Conservation (phyloP, 306 rosid species). For the Adenanthera pavonina region DNA sequence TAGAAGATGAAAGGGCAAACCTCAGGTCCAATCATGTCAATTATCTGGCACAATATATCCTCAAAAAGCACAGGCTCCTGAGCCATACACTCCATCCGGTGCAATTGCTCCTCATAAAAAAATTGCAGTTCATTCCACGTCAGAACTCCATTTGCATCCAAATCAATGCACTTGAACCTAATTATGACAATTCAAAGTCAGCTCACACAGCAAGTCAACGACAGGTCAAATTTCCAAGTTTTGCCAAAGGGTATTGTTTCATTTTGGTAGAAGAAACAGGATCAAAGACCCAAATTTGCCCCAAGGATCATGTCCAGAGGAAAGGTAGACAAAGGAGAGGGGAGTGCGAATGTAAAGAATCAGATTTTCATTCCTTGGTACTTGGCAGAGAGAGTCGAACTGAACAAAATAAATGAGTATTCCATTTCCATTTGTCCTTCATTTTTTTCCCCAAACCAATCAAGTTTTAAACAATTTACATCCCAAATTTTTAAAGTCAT, state of each 20-base stretch:
- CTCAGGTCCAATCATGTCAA: conserved; percentile 97
- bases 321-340: conserved; percentile 22
- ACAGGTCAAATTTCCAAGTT: conserved; percentile 27
- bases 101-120: conserved; percentile 99
- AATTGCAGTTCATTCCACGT: conserved; percentile 95
- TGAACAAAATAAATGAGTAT: not conserved
- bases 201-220: conserved; percentile 25
- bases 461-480: not conserved
- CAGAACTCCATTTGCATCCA: conserved; percentile 93
- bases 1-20: conserved; percentile 54
- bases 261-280: not conserved
- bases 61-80: conserved; percentile 99
- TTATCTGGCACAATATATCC: conserved; percentile 95
- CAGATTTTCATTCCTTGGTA: not conserved
- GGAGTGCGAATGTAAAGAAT: not conserved
- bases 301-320: not conserved
- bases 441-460: conserved; percentile 7
- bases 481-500: not conserved
- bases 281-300: not conserved
- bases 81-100: conserved; percentile 99
- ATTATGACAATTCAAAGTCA: conserved; percentile 42
- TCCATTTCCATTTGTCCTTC: not conserved
- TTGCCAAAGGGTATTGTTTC: not conserved
- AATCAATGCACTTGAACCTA: conserved; percentile 98
- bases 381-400: not conserved